These are phyloP conservation scores for Colletotrichum trifolii DNA, from an alignment of 2,329 filamentous ascomycete species.

Conservation along the genomic window DNA sequence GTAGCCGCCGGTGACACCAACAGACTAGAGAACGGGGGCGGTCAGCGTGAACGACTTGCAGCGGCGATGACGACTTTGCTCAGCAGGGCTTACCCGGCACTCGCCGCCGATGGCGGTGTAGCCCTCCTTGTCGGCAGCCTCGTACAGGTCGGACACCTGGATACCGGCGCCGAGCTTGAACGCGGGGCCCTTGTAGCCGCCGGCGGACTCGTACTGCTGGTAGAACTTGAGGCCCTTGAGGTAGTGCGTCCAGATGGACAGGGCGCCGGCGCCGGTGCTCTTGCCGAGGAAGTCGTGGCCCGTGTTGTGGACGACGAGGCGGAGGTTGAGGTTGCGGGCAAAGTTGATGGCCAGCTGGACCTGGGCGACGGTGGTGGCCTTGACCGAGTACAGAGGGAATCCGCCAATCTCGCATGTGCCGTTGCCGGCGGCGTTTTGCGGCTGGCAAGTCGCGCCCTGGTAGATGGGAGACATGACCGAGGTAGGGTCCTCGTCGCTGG, in stretches of 20 bases:
- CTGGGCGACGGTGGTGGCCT: constrained; percentile 53
- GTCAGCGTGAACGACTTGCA: not conserved
- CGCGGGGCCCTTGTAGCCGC: constrained; percentile 55
- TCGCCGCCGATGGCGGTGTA: constrained; percentile 65
- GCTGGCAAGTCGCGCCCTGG: constrained; percentile 51
- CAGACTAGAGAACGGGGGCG: constrained; percentile 21
- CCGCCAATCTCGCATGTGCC: constrained; percentile 52
- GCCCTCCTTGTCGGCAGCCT: constrained; percentile 56
- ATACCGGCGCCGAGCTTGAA: constrained; percentile 67
- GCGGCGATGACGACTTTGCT: not conserved
- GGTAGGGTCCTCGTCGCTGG: constrained; percentile 50
- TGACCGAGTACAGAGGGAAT: constrained; percentile 55
- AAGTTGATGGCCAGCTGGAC: constrained; percentile 60
- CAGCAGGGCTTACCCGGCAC: constrained; percentile 52
- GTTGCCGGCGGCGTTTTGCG: constrained; percentile 40
- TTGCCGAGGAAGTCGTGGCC: constrained; percentile 65
- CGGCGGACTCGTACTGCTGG: constrained; percentile 38
- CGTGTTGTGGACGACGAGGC: constrained; percentile 64
- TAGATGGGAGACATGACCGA: constrained; percentile 55
- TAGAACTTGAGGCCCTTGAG: constrained; percentile 51
- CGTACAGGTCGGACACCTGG: constrained; percentile 63
- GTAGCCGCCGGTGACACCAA: constrained; percentile 44
- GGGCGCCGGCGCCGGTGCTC: constrained; percentile 61
- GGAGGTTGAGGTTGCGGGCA: constrained; percentile 57
- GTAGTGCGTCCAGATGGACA: constrained; percentile 60